Base-by-base conservation (phyloP, 2,329 filamentous ascomycete genomes). In the Trichoderma sp. region DNA sequence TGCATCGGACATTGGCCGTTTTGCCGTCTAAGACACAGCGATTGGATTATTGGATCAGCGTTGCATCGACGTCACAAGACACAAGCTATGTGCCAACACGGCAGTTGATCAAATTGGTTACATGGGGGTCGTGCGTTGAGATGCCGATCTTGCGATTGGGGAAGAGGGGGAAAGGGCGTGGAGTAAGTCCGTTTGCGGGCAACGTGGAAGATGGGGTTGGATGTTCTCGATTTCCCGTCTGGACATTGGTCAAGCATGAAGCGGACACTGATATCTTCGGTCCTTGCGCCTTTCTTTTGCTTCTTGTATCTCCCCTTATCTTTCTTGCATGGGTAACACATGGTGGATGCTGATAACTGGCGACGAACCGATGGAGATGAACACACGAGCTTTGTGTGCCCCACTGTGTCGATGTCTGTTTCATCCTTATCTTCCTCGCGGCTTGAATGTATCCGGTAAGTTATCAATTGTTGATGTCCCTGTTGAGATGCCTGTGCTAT, bases 31-130 rank as follows among this genome's bases (percentile, higher is more conserved):
- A 65, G 33, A 50, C 31, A 59, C 29, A 16, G 7, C 31, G 21
- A 33, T 66, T 56, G 33, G 56, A 45, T 24, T 14, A 53, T 59
- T 59, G 16, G 71, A 74, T 66, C 71, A 65, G 71, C 71, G 62
- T 74, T 74, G 50, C 71, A 60, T 74, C 62, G 50, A 66, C 62
- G 62, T 74, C 71, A 66, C 62, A 56, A 74, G 62, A 65, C 71
- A 45, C 16, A 18, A 66, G 27, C n/a, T 24, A 24, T 18, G 63
- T 60, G 33, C 41, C 35, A 62, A 63, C 35, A 38, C 38, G 18
- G 35, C 50, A 71, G 35, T 71, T 68, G 35, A 38, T 24, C 27
- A 38, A 69, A 31, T 68, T 64, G 45, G 65, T 56, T 33, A 31
- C 53, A 24, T 24, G 59, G 14, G 53, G 14, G 14, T 12, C 45